These are phyloP conservation scores for Kuraishia ogatae DNA, from an alignment of 805 yeast genomes.

Conservation along the genomic window DNA sequence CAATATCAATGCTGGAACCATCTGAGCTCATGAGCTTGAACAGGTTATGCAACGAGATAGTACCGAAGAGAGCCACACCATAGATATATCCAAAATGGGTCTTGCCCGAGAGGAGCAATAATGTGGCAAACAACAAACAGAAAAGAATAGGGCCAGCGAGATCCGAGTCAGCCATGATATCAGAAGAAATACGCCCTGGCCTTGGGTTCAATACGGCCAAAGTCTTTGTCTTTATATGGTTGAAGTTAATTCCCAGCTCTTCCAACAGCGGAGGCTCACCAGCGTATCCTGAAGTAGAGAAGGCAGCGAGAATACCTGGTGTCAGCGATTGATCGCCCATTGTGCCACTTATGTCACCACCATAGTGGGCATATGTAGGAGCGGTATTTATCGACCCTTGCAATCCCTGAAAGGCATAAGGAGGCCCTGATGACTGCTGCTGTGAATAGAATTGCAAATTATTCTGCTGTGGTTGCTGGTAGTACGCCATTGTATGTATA, in stretches of 20 bases:
- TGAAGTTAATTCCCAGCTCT: slow-evolving; percentile 88
- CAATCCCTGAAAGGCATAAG: not conserved
- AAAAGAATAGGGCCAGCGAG: slow-evolving; percentile 92
- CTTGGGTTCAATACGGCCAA: slow-evolving; percentile 76
- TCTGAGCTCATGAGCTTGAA: slow-evolving; percentile 81
- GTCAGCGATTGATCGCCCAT: slow-evolving; percentile 43
- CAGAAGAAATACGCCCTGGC: slow-evolving; percentile 50
- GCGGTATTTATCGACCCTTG: slow-evolving; percentile 26
- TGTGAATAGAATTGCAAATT: slow-evolving; percentile 9
- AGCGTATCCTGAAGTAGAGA: slow-evolving; percentile 87
- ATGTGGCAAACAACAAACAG: slow-evolving; percentile 78
- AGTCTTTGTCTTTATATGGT: slow-evolving; percentile 79
- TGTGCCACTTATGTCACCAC: slow-evolving; percentile 25
- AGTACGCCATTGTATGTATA: slow-evolving; percentile 21
- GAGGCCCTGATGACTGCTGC: not conserved
- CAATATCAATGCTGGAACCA: slow-evolving; percentile 35
- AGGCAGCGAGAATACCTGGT: slow-evolving; percentile 81
- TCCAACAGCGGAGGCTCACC: slow-evolving; percentile 92
- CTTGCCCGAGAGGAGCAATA: slow-evolving; percentile 79
- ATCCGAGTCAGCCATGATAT: slow-evolving; percentile 81
- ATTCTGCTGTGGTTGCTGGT: slow-evolving; percentile 15
- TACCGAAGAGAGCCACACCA: slow-evolving; percentile 91
- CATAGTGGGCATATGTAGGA: slow-evolving; percentile 16
- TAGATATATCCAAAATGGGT: slow-evolving; percentile 95
- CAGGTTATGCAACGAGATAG: slow-evolving; percentile 72